Conservation (phyloP, 1,284 basidiomycete species). For the Rhodotorula sp. region DNA sequence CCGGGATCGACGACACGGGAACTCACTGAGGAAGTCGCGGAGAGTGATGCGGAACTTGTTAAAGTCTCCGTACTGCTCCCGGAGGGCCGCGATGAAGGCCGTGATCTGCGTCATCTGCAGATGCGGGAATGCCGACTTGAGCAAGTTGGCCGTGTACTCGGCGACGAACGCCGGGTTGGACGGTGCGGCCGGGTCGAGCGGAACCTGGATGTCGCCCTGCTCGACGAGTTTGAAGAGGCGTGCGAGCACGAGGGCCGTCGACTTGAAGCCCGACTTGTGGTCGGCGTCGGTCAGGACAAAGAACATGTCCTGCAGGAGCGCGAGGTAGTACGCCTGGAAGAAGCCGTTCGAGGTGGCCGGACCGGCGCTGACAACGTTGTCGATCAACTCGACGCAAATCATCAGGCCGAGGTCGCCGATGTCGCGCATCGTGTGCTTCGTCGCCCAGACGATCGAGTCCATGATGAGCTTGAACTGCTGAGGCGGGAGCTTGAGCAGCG, state of each 20-base stretch:
- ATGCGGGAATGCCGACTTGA: slow-evolving; percentile 86
- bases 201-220: slow-evolving; percentile 73
- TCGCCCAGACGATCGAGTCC: slow-evolving; percentile 98
- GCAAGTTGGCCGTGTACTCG: slow-evolving; percentile 76
- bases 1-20: too few relatives aligned
- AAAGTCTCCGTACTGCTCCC: slow-evolving; percentile 83
- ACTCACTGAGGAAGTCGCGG: slow-evolving; percentile 60
- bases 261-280: slow-evolving; percentile 66
- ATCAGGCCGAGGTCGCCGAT: slow-evolving; percentile 93
- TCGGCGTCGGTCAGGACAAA: slow-evolving; percentile 69
- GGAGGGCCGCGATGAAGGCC: slow-evolving; percentile 74
- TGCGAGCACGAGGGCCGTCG: slow-evolving; percentile 75
- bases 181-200: slow-evolving; percentile 75
- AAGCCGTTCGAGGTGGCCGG: slow-evolving; percentile 73
- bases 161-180: slow-evolving; percentile 81
- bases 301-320: slow-evolving; percentile 93
- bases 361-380: slow-evolving; percentile 88
- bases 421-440: slow-evolving; percentile 99
- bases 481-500: slow-evolving; percentile 41
- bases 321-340: slow-evolving; percentile 87
- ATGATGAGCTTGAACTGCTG: slow-evolving; percentile 87
- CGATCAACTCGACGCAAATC: slow-evolving; percentile 93
- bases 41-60: slow-evolving; percentile 92
- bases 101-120: slow-evolving; percentile 63
- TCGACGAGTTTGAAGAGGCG: slow-evolving; percentile 93